A percentile compares a stretch with the other conserved stretches of the same genome.
Evolutionary conservation across 2,329 filamentous ascomycete species (phyloP).

Genomic region (Fusarium zealandicum): DNA sequence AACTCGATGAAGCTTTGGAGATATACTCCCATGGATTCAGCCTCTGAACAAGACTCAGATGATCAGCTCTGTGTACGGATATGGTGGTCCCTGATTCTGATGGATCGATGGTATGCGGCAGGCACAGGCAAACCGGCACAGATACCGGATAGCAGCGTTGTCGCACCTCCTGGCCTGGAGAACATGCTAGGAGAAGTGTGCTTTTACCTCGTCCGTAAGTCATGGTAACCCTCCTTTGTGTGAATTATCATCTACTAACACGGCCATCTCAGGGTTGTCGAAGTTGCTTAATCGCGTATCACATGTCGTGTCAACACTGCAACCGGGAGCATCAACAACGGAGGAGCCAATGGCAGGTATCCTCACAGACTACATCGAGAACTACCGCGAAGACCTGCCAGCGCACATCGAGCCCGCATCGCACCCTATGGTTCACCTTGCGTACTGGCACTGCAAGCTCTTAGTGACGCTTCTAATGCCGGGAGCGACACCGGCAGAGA

Average conservation of each 20-base stretch:
- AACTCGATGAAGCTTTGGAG: conserved; percentile 68
- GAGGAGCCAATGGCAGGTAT: conserved; percentile 47
- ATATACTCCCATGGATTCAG: conserved; percentile 52
- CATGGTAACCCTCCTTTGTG: no score
- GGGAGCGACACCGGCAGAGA: conserved; percentile 61
- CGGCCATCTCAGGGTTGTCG: conserved; percentile 56
- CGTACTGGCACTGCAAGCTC: conserved; percentile 74
- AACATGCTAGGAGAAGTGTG: conserved; percentile 67
- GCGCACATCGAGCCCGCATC: conserved; percentile 59
- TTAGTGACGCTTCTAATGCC: conserved; percentile 68
- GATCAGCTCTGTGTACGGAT: conserved; percentile 68
- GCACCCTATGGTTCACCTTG: conserved; percentile 67
- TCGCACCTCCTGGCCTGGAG: conserved; percentile 66
- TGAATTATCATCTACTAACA: conserved; percentile 10
- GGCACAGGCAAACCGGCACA: conserved; percentile 68
- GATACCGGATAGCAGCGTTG: conserved; percentile 68
- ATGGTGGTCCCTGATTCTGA: conserved; percentile 76
- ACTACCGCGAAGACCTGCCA: conserved; percentile 71
- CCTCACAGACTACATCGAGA: conserved; percentile 56
- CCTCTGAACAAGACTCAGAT: conserved; percentile 64
- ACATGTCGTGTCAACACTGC: conserved; percentile 48
- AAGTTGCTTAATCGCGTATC: conserved; percentile 58
- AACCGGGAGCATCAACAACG: conserved; percentile 46
- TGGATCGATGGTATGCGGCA: conserved; percentile 78
- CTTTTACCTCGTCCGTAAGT: conserved; percentile 72